Evolutionary conservation across 1,284 basidiomycete genomes (phyloP), one percentile per base, ranked within the genome.

Genomic region (Rhodotorula sp.): DNA sequence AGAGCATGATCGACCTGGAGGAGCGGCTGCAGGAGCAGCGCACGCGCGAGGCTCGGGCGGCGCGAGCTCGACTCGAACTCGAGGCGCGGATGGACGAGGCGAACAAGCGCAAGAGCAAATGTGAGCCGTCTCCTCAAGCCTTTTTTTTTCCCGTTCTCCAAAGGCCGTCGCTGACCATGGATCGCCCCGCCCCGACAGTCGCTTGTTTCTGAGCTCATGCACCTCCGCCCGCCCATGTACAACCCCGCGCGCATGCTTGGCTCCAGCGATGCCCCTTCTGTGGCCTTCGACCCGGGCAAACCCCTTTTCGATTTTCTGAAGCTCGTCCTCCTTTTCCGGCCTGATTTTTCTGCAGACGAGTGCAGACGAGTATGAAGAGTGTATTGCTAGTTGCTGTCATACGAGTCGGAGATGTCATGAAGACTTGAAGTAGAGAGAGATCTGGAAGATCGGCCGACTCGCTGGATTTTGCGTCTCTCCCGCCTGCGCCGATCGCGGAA

Each of bases 41-140:
- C 65, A 85, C 85, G 78, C 88, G 88, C 22, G 92, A 91, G 82
- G 90, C 92, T 79, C 87, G 90, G 45, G 89, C 87, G 56, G 87
- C 90, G 33, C 63, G 70, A 8, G 66, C 66, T 60, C 33, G 66
- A 64, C 87, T 88, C 67, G 91, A 93, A 80, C 86, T 94, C 33
- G 91, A 93, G 79, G 84, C 85, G 51, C 87, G 92, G 73, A 89
- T 93, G 88, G 89, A 91, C 67, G 91, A 92, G 77, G 82, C 92
- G 7, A 69, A 71, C 66, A 84, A 86, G 51, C 86, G 86, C 81
- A 78, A 76, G 64, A 76, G 75, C 63, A 78, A 78, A 64, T 77
- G 64, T 69, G 57, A 30, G 69, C 33, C 7, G 5, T 20, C 24
- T 20, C 20, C 7, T 12, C 33, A 33, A 33, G 33, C 57, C 18